These are phyloP conservation scores for Kluyveromyces lactis DNA, from an alignment of 805 yeast species.

Conservation along the genomic window DNA sequence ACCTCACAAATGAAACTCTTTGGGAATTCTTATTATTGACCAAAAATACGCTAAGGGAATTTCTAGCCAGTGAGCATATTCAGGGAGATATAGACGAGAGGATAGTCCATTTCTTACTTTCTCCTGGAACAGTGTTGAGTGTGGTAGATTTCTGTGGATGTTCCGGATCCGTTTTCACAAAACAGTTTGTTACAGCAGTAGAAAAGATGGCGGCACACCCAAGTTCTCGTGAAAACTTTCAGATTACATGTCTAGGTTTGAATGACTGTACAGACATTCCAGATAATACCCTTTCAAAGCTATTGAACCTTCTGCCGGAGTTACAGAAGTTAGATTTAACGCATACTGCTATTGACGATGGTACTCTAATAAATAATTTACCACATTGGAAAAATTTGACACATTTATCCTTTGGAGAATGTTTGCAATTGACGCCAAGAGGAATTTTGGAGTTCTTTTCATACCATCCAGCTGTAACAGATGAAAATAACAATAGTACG, in stretches of 20 bases:
- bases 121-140: conserved; percentile 36
- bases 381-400: conserved; percentile 55
- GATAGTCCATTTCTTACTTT: conserved; percentile 20
- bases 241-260: conserved; percentile 47
- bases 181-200: conserved; percentile 41
- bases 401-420: conserved; percentile 61
- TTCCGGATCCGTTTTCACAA: conserved; percentile 52
- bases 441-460: conserved; percentile 63
- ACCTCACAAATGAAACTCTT: conserved; percentile 73
- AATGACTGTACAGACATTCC: conserved; percentile 84
- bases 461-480: conserved; percentile 56
- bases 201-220: conserved; percentile 16
- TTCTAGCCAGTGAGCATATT: conserved; percentile 76
- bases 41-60: conserved; percentile 60
- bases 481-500: conserved; percentile 31
- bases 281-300: conserved; percentile 36
- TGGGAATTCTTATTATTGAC: conserved; percentile 51
- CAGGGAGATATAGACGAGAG: conserved; percentile 69
- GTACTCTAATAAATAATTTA: conserved; percentile 42
- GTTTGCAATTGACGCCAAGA: conserved; percentile 62
- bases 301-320: conserved; percentile 46
- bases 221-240: conserved; percentile 26
- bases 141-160: conserved; percentile 88
- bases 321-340: conserved; percentile 68
- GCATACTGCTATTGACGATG: conserved; percentile 69